Base-by-base conservation (phyloP, 495 filamentous ascomycete genomes). In the Glonium stellatum region DNA sequence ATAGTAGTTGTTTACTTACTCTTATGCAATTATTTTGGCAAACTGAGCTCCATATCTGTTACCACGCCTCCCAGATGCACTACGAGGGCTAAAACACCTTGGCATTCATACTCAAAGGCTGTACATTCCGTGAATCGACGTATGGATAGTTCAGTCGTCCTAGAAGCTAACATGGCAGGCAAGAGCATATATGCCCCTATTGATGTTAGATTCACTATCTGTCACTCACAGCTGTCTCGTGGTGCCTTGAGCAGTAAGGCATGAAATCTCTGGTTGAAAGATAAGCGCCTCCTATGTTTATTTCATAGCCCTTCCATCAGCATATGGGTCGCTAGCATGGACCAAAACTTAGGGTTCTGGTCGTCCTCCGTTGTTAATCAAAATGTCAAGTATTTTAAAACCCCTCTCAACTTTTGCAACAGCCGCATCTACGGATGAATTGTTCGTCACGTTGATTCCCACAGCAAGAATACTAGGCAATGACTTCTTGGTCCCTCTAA, bases 391-490 rank as follows among this genome's bases (percentile, higher is more conserved):
- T 31, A 10, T 36, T 13, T 21, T 18, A 55, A 70, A 67, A 54
- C 75, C 72, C 0, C 41, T 46, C 36, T 67, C 31, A n/a, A 69
- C 67, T n/a, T 68, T 19, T 5, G 65, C 52, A 1, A 67, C 76
- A 0, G 73, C 75, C 1, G 54, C 56, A 0, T 69, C 70, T 5
- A 78, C 74, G 41, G 65, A 71, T 4, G 68, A n/a, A n/a, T 63
- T 13, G 60, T 71, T 69, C 10, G 72, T 64, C 18, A 80, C 74
- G 60, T 81, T 78, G 4, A 80, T 56, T 11, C 66, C 39, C 1
- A 82, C 12, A n/a, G 69, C 62, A 3, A 77, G 60, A 1, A 84
- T 70, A 9, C 63, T 59, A 0, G 80, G 78, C 15, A 19, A 5
- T 5, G 44, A 5, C 13, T 48, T 48, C 18, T 15, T 15, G 1